Evolutionary conservation across 495 filamentous ascomycete genomes (phyloP), one percentile per base, ranked within the genome.

Genomic region (Trichocladium uniseriatum): DNA sequence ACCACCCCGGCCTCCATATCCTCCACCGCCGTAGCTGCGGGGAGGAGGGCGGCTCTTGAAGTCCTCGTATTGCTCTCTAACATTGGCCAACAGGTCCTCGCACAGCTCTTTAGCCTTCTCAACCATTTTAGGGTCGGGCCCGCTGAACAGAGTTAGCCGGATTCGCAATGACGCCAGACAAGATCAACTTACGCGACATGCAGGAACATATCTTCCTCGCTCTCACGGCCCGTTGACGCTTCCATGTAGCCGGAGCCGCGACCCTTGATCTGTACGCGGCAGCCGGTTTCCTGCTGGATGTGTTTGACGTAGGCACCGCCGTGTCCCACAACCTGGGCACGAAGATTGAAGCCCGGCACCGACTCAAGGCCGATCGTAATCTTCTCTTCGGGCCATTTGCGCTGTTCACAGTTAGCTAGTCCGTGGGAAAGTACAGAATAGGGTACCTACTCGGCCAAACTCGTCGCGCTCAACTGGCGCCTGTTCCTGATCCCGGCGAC

Each of bases 331-430:
- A 98, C 89, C 58, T 95, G 87, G 38, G 92, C 92, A 48, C 92
- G 81, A 37, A 97, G 74, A 54, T 98, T 98, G 70, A 98, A 98
- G n/a, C 92, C 92, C 18, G 82, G 86, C 39, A 95, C 79, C 1
- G 89, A 84, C 52, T 97, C 91, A 22, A 98, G 81, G 45, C 83
- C 79, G 52, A 97, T 87, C 8, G 88, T 81, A 50, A 98, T 94
- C 49, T 83, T 85, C 66, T 95, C 89, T 59, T 96, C 91, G 7
- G 92, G 92, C 92, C 92, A 97, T 88, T 96, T 96, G 56, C 90
- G 89, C 87, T 95, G 35, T 28, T 53, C 31, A 22, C 55, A 60
- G 54, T 60, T n/a, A 65, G 61, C 24, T 28, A 73, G 50, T 70
- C 56, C 49, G 45, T 3, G 27, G 32, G 24, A 39, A 19, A 5